phyloP scores from a whole-genome alignment of 2,329 filamentous ascomycete species.

The Colletotrichum viniferum region DNA sequence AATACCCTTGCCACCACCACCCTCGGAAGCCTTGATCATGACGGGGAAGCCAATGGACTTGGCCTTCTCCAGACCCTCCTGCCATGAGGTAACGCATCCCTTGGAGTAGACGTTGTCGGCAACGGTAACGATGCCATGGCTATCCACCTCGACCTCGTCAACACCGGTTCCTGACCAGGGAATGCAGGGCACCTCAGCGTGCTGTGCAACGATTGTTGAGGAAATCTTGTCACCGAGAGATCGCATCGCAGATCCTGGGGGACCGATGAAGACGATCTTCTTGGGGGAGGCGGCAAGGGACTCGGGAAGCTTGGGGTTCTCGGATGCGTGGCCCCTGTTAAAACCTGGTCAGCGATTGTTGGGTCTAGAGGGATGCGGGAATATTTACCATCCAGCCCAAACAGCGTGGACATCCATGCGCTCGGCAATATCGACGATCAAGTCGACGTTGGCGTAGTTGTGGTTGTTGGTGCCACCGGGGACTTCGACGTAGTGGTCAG shows the following conservation, averaged over 20 bases:
- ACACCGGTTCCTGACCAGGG: slow-evolving; percentile 99
- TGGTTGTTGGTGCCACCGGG: slow-evolving; percentile 99
- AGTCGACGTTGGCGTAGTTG: slow-evolving; percentile 99
- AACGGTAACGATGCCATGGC: slow-evolving; percentile 89
- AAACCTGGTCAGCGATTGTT: slow-evolving; percentile 4
- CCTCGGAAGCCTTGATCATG: slow-evolving; percentile 99
- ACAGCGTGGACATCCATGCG: slow-evolving; percentile 98
- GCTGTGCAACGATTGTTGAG: slow-evolving; percentile 97
- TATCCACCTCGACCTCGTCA: slow-evolving; percentile 77
- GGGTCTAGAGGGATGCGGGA: not conserved
- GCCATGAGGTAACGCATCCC: slow-evolving; percentile 87
- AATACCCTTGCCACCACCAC: slow-evolving; percentile 98
- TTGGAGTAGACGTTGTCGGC: slow-evolving; percentile 83
- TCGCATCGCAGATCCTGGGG: slow-evolving; percentile 97
- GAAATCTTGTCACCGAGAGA: slow-evolving; percentile 99
- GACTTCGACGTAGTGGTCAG: slow-evolving; percentile 98
- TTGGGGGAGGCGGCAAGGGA: slow-evolving; percentile 94
- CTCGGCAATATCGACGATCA: slow-evolving; percentile 98
- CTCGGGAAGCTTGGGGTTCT: slow-evolving; percentile 97
- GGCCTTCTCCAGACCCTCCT: slow-evolving; percentile 88
- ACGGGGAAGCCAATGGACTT: slow-evolving; percentile 95
- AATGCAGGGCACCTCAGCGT: slow-evolving; percentile 94
- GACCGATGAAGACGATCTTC: slow-evolving; percentile 99
- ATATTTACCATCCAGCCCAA: slow-evolving; percentile 92
- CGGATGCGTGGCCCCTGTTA: slow-evolving; percentile 89